Conservation (phyloP, 2,329 filamentous ascomycete genomes). For the Davidsoniella eucalypti region DNA sequence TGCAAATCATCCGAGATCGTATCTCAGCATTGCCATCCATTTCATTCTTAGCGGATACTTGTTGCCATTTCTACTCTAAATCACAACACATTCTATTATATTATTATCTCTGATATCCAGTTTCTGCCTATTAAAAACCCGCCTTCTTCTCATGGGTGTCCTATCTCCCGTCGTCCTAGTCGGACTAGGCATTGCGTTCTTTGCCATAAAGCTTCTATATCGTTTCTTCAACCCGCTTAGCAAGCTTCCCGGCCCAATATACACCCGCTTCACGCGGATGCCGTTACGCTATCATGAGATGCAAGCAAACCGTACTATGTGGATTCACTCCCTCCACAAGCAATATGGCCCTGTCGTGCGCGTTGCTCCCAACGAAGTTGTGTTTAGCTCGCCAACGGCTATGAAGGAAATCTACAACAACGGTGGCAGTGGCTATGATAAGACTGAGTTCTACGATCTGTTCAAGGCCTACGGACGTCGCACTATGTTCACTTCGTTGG, state of each 20-base stretch:
- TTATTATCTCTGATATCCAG: too few species aligned
- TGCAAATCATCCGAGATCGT: too few species aligned
- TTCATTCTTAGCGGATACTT: too few species aligned
- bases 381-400: conserved; percentile 38
- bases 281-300: conserved; percentile 41
- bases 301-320: conserved; percentile 32
- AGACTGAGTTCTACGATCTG: conserved; percentile 46
- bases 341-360: conserved; percentile 41
- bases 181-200: conserved; percentile 16
- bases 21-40: too few species aligned
- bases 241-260: conserved; percentile 31
- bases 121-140: too few species aligned
- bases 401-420: conserved; percentile 48
- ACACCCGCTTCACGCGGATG: conserved; percentile 33
- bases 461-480: conserved; percentile 41
- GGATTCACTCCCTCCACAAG: conserved; percentile 40
- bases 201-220: conserved; percentile 16
- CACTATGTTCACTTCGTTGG: conserved; percentile 43
- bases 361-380: conserved; percentile 40
- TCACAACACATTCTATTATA: too few species aligned
- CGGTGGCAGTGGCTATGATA: conserved; percentile 46
- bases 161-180: conserved; percentile 18
- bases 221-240: conserved; percentile 21
- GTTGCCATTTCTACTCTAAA: too few species aligned
- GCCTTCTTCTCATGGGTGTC: conserved; percentile 10